Base-by-base conservation (phyloP, 2,329 filamentous ascomycete genomes). In the Calonectria pauciramosa region DNA sequence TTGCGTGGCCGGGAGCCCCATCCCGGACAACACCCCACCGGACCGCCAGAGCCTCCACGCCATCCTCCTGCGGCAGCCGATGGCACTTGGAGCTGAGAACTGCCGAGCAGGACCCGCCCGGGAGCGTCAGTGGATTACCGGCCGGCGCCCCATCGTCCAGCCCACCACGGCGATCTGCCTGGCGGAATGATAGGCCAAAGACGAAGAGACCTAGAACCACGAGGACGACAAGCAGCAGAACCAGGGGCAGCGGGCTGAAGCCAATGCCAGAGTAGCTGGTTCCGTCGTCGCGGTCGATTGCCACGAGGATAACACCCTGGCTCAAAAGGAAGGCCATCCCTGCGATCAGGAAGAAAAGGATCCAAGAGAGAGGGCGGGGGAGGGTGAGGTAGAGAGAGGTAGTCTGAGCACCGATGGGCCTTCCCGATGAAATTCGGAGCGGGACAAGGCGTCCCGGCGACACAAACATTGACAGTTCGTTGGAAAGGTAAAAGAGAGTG, bases 21-120 rank as follows among this genome's bases (percentile, higher is more conserved):
- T 87, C 85, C 34, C 83, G 80, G 38, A 89, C 85, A 38, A 88
- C 87, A 3, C 89, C 89, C 87, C 88, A 90, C 34, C 82, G 81
- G 10, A 90, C 80, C 32, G 81, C 78, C 77, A 82, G 70, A 75
- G 81, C 72, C 83, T 85, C 86, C 70, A 89, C 82, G 26, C 76
- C 77, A 64, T 80, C 80, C 49, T 81, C 82, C 11, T 78, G 79
- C 23, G 80, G 77, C 36, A 79, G 76, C 7, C 85, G 82, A 71
- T 90, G 89, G 80, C 89, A 90, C 65, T 86, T 82, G 30, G 89
- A 85, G 80, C 86, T 87, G 75, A 91, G 79, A n/a, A 90, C 89
- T 11, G 88, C 89, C 74, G 87, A 89, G 82, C 89, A 90, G 52
- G 85, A 84, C 14, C 89, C 89, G 36, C 86, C 88, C 28, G 80